These are phyloP conservation scores for Chiua virens DNA, from an alignment of 768 basidiomycete species.

Conservation along the genomic window DNA sequence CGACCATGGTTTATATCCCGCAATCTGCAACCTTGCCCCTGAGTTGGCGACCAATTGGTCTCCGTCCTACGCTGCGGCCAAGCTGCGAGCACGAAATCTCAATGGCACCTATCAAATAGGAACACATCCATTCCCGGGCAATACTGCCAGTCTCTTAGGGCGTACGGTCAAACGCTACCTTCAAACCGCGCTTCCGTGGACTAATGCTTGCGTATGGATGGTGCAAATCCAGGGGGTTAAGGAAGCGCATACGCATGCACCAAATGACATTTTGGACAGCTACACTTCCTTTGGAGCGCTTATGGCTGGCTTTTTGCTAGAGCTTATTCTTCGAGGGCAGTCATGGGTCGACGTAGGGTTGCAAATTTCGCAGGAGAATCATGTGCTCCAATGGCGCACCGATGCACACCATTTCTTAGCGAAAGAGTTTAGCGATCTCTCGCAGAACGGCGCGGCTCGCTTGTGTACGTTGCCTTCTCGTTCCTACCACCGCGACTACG, in stretches of 20 bases:
- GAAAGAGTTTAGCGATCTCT: not conserved
- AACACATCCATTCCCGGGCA: not conserved
- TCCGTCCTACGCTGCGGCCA: not conserved
- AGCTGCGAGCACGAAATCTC: not conserved
- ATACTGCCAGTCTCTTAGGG: not conserved
- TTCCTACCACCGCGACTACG: too few species aligned
- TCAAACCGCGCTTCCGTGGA: not conserved
- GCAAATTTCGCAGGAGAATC: constrained; percentile 2
- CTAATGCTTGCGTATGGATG: constrained; percentile 1
- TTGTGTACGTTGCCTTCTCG: not conserved
- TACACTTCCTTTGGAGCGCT: not conserved
- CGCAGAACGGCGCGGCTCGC: not conserved
- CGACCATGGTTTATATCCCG: not conserved
- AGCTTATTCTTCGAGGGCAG: not conserved
- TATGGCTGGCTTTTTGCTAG: not conserved
- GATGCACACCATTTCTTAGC: not conserved
- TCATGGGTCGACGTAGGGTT: constrained; percentile 7
- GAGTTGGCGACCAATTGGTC: constrained; percentile 9
- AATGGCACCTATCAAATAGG: constrained; percentile 3
- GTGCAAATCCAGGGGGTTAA: constrained; percentile 7
- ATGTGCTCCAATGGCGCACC: constrained; percentile 5
- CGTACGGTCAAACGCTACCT: not conserved
- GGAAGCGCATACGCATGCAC: constrained; percentile 1
- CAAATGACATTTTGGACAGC: not conserved
- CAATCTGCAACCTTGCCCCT: not conserved